phyloP scores from a whole-genome alignment of 306 rosid genomes.

The Casuarina glauca region DNA sequence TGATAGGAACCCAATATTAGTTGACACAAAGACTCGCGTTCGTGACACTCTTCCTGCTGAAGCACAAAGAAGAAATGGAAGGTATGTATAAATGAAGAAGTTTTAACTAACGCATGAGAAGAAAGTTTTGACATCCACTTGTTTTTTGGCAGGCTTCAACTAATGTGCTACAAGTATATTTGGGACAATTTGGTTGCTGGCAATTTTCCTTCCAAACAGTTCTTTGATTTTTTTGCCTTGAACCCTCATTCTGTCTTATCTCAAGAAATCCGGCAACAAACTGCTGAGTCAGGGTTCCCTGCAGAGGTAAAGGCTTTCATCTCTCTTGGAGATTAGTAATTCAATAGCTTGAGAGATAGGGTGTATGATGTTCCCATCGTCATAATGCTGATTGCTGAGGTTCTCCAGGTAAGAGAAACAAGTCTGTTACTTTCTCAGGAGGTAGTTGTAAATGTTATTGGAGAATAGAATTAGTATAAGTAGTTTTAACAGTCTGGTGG shows the following conservation, averaged over 20 bases:
- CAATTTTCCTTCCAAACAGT: constrained; percentile 48
- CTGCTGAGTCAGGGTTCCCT: constrained; percentile 49
- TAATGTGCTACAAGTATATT: constrained; percentile 81
- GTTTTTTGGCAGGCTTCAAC: constrained; percentile 68
- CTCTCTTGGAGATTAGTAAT: neutral
- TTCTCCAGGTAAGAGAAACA: neutral
- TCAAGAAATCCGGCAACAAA: constrained; percentile 46
- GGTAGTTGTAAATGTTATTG: neutral
- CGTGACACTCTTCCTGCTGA: constrained; percentile 72
- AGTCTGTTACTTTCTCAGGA: neutral
- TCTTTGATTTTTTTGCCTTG: constrained; percentile 56
- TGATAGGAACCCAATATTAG: constrained; percentile 52
- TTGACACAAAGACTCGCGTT: constrained; percentile 80
- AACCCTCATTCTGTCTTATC: constrained; percentile 50
- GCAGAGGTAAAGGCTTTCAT: constrained; percentile 41
- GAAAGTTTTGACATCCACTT: constrained; percentile 13
- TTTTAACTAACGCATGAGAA: constrained; percentile 11
- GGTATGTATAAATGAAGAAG: constrained; percentile 39
- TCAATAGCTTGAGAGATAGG: constrained; percentile 1
- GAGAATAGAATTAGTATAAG: neutral
- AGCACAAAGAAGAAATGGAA: constrained; percentile 85
- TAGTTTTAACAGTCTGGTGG: neutral
- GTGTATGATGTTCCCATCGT: constrained; percentile 8
- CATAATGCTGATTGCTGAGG: constrained; percentile 4
- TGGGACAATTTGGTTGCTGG: constrained; percentile 65